Evolutionary conservation across 2,329 filamentous ascomycete species (phyloP).

Genomic region (Chrysoporthe austroafricana): DNA sequence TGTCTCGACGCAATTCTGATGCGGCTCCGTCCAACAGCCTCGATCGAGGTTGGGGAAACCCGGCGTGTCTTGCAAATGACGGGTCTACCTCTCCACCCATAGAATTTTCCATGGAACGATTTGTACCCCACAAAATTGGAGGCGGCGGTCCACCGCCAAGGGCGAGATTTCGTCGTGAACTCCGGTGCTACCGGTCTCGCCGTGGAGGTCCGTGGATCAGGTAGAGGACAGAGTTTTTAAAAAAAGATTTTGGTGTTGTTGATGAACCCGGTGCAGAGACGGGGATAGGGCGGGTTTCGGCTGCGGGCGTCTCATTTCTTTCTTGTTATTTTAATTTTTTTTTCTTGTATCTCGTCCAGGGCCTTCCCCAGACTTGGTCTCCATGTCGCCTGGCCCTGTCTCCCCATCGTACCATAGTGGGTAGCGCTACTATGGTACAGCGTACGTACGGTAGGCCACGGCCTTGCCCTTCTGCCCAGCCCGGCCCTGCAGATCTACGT

Average conservation of each 20-base stretch:
- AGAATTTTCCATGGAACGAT: conserved; percentile 30
- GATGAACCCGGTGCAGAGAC: neutral
- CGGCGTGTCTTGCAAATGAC: conserved; percentile 20
- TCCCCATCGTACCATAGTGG: neutral
- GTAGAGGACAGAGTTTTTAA: neutral
- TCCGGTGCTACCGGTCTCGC: conserved; percentile 16
- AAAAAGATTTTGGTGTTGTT: neutral
- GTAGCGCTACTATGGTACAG: no score
- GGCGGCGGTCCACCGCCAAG: conserved; percentile 17
- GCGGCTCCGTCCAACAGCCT: neutral
- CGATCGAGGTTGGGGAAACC: conserved; percentile 26
- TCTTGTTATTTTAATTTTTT: neutral
- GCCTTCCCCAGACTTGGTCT: neutral
- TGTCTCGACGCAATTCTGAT: neutral
- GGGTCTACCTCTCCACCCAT: conserved; percentile 24
- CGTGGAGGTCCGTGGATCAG: conserved; percentile 2
- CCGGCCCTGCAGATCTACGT: neutral
- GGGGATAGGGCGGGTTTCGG: neutral
- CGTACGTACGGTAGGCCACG: no score
- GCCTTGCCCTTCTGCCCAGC: neutral
- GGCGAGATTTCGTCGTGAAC: conserved; percentile 20
- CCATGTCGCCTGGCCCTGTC: neutral
- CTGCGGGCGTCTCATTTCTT: conserved; percentile 6
- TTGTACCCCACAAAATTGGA: conserved; percentile 19
- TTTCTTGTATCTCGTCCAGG: neutral